Conservation (phyloP, 441 rosid species). For the Macaranga tanarius region DNA sequence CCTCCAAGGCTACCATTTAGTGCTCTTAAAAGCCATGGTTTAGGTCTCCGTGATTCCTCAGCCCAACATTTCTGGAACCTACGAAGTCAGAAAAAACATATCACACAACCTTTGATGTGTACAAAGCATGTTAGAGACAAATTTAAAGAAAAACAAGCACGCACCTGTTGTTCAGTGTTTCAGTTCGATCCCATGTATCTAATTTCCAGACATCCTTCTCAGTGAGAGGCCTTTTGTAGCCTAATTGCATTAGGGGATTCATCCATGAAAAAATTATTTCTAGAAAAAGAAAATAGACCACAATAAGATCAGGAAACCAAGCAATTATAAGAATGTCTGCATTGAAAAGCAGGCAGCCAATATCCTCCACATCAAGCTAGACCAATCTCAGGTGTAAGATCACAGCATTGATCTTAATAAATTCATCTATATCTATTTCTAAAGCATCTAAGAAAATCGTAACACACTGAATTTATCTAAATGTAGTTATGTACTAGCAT, state of each 20-base stretch:
- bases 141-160: constrained; percentile 19
- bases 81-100: constrained; percentile 30
- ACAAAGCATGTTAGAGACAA: constrained; percentile 21
- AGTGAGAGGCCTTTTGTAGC: constrained; percentile 86
- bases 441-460: constrained; percentile 9
- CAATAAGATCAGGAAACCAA: constrained; percentile 19
- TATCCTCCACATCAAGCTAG: constrained; percentile 11
- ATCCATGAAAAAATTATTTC: constrained; percentile 79
- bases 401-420: constrained; percentile 12
- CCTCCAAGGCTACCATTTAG: constrained; percentile 83
- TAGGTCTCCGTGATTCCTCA: constrained; percentile 68
- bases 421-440: not conserved
- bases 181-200: constrained; percentile 90
- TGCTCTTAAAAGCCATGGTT: constrained; percentile 95
- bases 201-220: constrained; percentile 96
- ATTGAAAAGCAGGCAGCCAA: constrained; percentile 13
- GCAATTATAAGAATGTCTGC: constrained; percentile 6
- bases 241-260: constrained; percentile 88
- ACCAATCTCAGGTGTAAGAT: not conserved
- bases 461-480: constrained; percentile 7
- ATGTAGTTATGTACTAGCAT: not conserved
- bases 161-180: constrained; percentile 67
- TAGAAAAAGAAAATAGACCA: constrained; percentile 30
- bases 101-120: constrained; percentile 18
- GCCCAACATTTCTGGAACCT: constrained; percentile 93